These are phyloP conservation scores for Thalassiosira hispida DNA, from an alignment of 352 stramenopile genomes.

Conservation along the genomic window DNA sequence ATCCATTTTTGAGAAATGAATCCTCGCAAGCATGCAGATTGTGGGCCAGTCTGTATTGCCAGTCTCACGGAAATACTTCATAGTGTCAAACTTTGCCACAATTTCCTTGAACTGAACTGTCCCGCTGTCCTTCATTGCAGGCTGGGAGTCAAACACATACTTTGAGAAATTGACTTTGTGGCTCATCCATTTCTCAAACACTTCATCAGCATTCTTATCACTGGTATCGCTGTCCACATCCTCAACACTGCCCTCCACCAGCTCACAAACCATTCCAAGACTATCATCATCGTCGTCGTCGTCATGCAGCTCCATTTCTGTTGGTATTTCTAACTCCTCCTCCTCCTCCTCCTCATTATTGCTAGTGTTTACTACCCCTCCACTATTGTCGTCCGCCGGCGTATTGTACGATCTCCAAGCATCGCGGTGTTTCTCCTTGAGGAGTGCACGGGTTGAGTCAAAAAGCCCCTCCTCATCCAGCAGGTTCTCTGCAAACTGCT, in stretches of 20 bases:
- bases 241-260: background rate
- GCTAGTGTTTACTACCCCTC: background rate
- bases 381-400: background rate
- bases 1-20: constrained; percentile 9
- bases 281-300: background rate
- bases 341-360: background rate
- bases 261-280: background rate
- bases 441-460: background rate
- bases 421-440: background rate
- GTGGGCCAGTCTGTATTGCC: background rate
- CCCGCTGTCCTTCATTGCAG: background rate
- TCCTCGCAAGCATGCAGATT: constrained; percentile 3
- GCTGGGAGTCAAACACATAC: background rate
- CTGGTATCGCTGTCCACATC: background rate
- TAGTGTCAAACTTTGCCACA: constrained; percentile 16
- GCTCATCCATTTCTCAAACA: constrained; percentile 11
- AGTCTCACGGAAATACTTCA: constrained; percentile 13
- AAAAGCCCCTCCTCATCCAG: background rate
- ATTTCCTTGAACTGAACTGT: background rate
- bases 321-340: background rate
- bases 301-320: background rate
- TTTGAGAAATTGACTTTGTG: background rate
- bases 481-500: constrained; percentile 1
- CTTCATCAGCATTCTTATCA: background rate
- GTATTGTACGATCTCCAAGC: background rate